Conservation (phyloP, 495 filamentous ascomycete species). For the Extremus antarcticus region DNA sequence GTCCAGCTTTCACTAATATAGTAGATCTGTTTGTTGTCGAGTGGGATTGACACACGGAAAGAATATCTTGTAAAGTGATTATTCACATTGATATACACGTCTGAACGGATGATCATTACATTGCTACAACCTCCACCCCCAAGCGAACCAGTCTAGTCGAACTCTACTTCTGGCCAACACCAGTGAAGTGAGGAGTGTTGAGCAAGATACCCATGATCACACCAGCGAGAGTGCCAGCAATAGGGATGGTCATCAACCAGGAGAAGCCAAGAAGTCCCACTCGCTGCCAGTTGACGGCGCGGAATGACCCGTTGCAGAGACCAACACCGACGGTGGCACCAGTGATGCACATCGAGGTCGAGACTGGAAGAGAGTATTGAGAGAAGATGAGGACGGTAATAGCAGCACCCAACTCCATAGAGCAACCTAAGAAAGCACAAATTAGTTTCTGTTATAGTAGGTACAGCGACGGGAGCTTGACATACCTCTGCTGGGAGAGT, state of each 20-base stretch:
- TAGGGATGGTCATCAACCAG: slow-evolving; percentile 54
- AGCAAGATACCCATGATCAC: slow-evolving; percentile 48
- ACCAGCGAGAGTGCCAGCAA: slow-evolving; percentile 51
- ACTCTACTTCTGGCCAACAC: too few species aligned
- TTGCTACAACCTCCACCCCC: too few species aligned
- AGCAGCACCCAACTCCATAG: slow-evolving; percentile 57
- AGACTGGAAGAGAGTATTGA: slow-evolving; percentile 45
- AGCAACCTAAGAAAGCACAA: too few species aligned
- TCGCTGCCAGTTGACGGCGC: slow-evolving; percentile 54
- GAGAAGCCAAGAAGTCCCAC: slow-evolving; percentile 41
- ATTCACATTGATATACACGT: too few species aligned
- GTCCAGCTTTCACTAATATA: too few species aligned
- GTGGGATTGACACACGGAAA: too few species aligned
- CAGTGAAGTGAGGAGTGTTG: slow-evolving; percentile 32
- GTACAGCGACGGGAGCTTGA: too few species aligned
- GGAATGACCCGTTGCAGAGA: slow-evolving; percentile 32
- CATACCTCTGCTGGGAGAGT: slow-evolving; percentile 50
- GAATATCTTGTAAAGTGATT: too few species aligned
- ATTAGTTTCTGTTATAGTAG: too few species aligned
- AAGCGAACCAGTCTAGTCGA: too few species aligned
- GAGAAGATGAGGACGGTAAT: slow-evolving; percentile 56
- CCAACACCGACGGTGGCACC: slow-evolving; percentile 31
- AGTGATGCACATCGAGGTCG: slow-evolving; percentile 30
- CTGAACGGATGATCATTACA: too few species aligned
- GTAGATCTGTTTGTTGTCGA: too few species aligned